phyloP scores from a whole-genome alignment of 768 basidiomycete genomes.

The Kondoa subrosea region DNA sequence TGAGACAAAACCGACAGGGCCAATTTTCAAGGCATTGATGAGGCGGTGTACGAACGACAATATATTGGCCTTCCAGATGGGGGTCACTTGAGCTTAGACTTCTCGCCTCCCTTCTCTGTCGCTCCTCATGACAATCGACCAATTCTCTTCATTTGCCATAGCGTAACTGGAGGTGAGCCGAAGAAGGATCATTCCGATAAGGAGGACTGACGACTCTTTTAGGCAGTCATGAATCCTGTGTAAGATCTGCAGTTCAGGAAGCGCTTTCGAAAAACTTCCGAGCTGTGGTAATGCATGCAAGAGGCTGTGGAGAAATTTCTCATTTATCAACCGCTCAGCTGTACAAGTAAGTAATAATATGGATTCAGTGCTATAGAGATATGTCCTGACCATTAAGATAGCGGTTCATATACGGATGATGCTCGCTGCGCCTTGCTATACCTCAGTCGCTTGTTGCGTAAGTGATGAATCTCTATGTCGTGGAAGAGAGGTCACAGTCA shows the following conservation, averaged over 20 bases:
- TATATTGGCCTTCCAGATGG: conserved; percentile 35
- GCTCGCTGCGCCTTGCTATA: conserved; percentile 62
- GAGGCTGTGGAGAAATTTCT: conserved; percentile 81
- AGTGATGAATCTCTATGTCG: conserved; percentile 58
- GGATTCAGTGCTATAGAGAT: no score
- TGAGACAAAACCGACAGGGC: no score
- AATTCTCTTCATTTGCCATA: conserved; percentile 30
- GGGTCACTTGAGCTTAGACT: conserved; percentile 34
- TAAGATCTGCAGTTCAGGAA: conserved; percentile 37
- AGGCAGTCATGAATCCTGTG: conserved; percentile 58
- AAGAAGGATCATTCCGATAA: not conserved
- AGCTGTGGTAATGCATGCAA: conserved; percentile 76
- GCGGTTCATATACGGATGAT: conserved; percentile 77
- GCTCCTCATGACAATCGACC: conserved; percentile 36
- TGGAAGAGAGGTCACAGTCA: no score
- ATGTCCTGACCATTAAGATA: no score
- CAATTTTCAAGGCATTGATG: conserved; percentile 15
- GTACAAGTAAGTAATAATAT: no score
- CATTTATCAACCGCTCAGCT: conserved; percentile 57
- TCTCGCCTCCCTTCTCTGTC: conserved; percentile 25
- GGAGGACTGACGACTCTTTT: conserved; percentile 26
- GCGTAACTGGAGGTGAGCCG: not conserved
- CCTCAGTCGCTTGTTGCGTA: conserved; percentile 53
- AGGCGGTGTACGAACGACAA: conserved; percentile 28
- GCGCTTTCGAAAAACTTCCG: conserved; percentile 45